Evolutionary conservation across 208 protist genomes (phyloP), one percentile per base, ranked within the genome.

Genomic region (Entamoeba nuttalli): DNA sequence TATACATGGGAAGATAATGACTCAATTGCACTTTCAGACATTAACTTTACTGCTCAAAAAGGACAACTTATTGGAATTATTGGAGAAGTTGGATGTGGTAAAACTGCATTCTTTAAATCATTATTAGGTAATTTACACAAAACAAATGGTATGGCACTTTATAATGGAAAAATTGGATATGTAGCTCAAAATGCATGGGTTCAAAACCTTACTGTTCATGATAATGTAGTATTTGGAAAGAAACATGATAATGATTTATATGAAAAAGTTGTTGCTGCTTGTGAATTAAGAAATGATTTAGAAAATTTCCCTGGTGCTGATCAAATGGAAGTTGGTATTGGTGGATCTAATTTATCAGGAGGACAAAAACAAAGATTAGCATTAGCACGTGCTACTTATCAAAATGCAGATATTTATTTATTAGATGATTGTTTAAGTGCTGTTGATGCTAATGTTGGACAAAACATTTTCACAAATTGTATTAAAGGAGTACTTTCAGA

Each of bases 211-310:
- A 98, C 98, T n/a, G 30, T 99, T 11, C 96, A 96, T 17, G 97
- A 98, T 9, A 99, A 99, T 96, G 98, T 99, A 73, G 93, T 98
- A 5, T 98, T 99, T 95, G 98, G 98, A 93, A 93, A 55, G 44
- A 19, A 52, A 52, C 71, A 69, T 14, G 50, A 62, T 9, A 98
- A 71, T 19, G 96, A n/a, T 69, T 94, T 17, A 35, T 94, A 9
- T 97, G 98, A n/a, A 30, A 96, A 21, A 48, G 97, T 96, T 2
- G 41, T 96, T 17, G 14, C 21, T 4, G 98, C 98, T 96, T 97
- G 98, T 94, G 73, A 41, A 51, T 97, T 99, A 11, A 95, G 97
- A 95, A 93, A 95, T 84, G 98, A 99, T 96, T 94, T 99, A 7
- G 48, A 95, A 41, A 93, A 98, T 94, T 96, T 99, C 11, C 96